A percentile compares a stretch with the other conserved stretches of the same genome.
Evolutionary conservation across 139 green algal genomes (phyloP).

Genomic region (Parachlorella kessleri): DNA sequence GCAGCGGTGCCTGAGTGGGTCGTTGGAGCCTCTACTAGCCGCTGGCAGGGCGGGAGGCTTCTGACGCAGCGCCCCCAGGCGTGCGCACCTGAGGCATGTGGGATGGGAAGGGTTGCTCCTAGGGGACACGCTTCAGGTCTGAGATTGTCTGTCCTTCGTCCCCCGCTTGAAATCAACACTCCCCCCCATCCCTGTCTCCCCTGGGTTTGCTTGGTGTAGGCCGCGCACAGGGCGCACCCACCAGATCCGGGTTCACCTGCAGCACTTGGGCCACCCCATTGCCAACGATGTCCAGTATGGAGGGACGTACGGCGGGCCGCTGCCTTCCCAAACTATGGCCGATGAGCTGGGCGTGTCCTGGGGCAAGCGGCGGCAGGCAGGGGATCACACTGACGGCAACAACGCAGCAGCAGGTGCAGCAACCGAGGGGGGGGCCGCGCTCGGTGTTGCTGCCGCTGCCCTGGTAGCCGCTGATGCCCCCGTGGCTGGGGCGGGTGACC

Average conservation of each 20-base stretch:
- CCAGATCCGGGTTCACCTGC: slow-evolving; percentile 78
- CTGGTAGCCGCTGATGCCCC: background rate
- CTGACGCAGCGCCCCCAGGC: no score
- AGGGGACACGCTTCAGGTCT: no score
- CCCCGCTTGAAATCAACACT: no score
- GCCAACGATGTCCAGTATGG: slow-evolving; percentile 78
- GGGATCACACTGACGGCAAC: background rate
- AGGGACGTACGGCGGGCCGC: slow-evolving; percentile 43
- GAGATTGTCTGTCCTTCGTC: no score
- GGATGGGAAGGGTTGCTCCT: no score
- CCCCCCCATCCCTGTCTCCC: no score
- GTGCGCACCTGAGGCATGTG: no score
- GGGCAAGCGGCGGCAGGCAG: background rate
- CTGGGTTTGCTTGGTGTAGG: no score
- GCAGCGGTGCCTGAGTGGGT: background rate
- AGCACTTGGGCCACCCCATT: slow-evolving; percentile 70
- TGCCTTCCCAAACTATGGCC: slow-evolving; percentile 7
- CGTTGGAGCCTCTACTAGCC: no score
- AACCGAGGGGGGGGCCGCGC: background rate
- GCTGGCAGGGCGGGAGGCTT: no score
- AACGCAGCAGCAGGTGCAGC: background rate
- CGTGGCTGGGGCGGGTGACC: no score
- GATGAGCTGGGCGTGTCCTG: slow-evolving; percentile 24
- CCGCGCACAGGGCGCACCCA: slow-evolving; percentile 71
- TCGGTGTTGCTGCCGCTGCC: background rate